Evolutionary conservation across 1,284 basidiomycete species (phyloP), one percentile per base, ranked within the genome.

Genomic region (Pseudozyma sp.): DNA sequence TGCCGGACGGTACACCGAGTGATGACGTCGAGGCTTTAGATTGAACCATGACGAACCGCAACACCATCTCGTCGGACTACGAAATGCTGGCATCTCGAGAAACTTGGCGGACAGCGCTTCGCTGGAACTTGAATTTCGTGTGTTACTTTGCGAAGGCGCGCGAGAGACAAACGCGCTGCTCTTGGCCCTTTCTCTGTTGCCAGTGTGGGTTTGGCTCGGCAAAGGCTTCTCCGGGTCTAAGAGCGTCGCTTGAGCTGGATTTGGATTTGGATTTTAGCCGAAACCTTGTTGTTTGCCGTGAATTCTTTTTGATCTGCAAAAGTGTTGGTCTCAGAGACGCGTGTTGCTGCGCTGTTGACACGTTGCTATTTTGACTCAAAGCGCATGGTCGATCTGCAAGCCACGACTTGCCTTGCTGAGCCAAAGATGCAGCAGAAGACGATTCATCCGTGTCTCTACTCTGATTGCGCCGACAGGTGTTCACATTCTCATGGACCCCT

Each of bases 321-420:
- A 45, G 48, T 58, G 48, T 58, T 58, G 56, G 56, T 58, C 43
- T 58, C 56, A 51, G 54, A 47, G 43, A 55, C 54, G 54, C 54
- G 54, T 56, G 29, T n/a, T n/a, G 5, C 13, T 34, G 11, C 13
- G 1, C 11, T 31, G 11, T 29, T 14, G 8, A 33, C 31, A 34
- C 31, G 30, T 33, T 50, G 49, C 19, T 7, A 16, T 29, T 9
- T 30, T 45, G 9, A 24, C 24, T 24, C 24, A 24, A 24, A 24
- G 24, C 24, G 24, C 24, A 24, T 24, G 24, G 24, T 24, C 7
- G 7, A 31, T 6, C 44, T 46, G 44, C 44, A 46, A 46, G 29
- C 44, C 44, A 46, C 44, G 24, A 19, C 14, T 13, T 30, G 13
- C 44, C 29, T 24, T 4, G 24, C 35, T 37, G 35, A 8, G 14